phyloP scores from a whole-genome alignment of 495 filamentous ascomycete genomes.

The Neurospora terricola region DNA sequence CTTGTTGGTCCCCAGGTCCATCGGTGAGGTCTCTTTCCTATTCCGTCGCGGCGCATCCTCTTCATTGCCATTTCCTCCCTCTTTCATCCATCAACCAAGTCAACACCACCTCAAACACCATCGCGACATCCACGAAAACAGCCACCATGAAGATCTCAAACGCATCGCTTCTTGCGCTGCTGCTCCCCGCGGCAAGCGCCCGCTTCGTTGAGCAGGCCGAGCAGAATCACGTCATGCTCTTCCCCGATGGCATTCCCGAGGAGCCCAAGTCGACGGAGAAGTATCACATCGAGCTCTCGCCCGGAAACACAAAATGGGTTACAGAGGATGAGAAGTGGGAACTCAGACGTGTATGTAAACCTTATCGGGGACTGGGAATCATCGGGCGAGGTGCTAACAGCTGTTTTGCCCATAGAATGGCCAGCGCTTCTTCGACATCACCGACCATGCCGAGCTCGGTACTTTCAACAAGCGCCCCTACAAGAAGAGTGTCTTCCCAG shows the following conservation, averaged over 20 bases:
- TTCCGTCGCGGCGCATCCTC: neutral
- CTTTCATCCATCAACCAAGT: neutral
- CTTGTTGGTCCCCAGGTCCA: neutral
- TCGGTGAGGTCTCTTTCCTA: neutral
- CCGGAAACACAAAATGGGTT: conserved; percentile 75
- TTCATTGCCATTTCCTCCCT: neutral
- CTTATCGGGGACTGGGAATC: neutral
- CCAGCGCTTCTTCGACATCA: conserved; percentile 91
- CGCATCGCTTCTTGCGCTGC: conserved; percentile 35
- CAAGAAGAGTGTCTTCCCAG: conserved; percentile 49
- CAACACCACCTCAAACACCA: neutral
- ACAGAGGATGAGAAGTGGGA: conserved; percentile 94
- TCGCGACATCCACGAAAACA: neutral
- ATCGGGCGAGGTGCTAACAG: neutral
- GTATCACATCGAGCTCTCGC: conserved; percentile 78
- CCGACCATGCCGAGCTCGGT: conserved; percentile 54
- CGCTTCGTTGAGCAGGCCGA: conserved; percentile 44
- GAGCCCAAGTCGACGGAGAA: conserved; percentile 35
- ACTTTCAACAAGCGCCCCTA: conserved; percentile 28
- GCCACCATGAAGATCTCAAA: conserved; percentile 32
- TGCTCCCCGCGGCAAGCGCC: conserved; percentile 38
- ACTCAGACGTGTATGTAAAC: conserved; percentile 60
- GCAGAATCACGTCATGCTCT: conserved; percentile 26
- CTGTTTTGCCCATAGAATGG: conserved; percentile 47
- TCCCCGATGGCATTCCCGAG: conserved; percentile 19